Percentiles rank a stretch among this genome's conserved stretches.
phyloP scores from a whole-genome alignment of 169 alveolate genomes.

The Cryptosporidium ubiquitum region DNA sequence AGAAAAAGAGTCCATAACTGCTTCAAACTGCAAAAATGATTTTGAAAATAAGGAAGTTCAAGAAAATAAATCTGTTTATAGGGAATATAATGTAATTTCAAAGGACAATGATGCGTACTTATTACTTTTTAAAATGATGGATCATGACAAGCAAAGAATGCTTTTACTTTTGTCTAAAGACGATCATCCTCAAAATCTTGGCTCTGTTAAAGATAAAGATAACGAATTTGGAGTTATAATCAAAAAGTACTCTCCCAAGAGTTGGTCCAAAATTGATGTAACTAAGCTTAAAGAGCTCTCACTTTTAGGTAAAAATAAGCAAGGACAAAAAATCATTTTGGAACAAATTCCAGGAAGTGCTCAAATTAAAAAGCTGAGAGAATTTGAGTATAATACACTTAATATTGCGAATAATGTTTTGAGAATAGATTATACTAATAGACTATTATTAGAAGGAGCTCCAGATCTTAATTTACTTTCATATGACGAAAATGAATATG shows the following conservation, averaged over 20 bases:
- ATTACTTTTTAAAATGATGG: conserved; percentile 13
- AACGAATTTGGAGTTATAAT: conserved; percentile 1
- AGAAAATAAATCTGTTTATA: background rate
- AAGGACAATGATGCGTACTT: conserved; percentile 50
- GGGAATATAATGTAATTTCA: background rate
- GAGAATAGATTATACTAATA: conserved; percentile 33
- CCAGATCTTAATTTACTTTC: conserved; percentile 2
- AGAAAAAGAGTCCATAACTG: background rate
- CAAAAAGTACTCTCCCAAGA: conserved; percentile 25
- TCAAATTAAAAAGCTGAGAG: background rate
- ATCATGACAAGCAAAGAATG: conserved; percentile 10
- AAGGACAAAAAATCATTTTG: background rate
- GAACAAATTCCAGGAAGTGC: background rate
- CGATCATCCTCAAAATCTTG: background rate
- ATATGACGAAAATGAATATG: background rate
- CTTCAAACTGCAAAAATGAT: background rate
- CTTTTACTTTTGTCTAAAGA: conserved; percentile 2
- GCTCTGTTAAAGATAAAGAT: background rate
- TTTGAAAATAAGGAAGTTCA: background rate
- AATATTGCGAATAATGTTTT: background rate
- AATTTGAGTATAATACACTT: background rate
- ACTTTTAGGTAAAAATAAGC: background rate
- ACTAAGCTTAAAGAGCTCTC: conserved; percentile 10
- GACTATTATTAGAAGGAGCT: conserved; percentile 10
- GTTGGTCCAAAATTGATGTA: conserved; percentile 37